These are phyloP conservation scores for Annulohypoxylon maeteangense DNA, from an alignment of 495 filamentous ascomycete species.

Conservation along the genomic window DNA sequence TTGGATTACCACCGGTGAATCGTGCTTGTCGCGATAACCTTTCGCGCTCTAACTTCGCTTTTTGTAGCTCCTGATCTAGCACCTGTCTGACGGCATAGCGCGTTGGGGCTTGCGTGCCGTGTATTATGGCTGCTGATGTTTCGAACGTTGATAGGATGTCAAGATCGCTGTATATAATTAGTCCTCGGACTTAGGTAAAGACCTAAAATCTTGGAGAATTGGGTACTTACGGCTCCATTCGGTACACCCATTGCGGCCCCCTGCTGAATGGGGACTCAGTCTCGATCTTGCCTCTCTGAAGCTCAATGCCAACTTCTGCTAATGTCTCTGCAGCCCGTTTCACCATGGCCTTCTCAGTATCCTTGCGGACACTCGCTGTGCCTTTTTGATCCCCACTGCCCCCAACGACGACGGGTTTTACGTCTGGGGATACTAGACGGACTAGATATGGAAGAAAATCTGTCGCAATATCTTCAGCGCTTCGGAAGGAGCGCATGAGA, in stretches of 20 bases:
- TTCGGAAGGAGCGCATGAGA: slow-evolving; percentile 79
- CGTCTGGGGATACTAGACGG: slow-evolving; percentile 83
- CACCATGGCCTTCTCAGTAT: slow-evolving; percentile 83
- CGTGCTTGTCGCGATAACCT: slow-evolving; percentile 66
- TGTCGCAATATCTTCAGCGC: slow-evolving; percentile 74
- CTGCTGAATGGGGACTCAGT: slow-evolving; percentile 57
- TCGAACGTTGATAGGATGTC: slow-evolving; percentile 74
- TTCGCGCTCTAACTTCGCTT: slow-evolving; percentile 69
- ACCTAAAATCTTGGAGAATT: background rate
- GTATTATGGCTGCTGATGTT: slow-evolving; percentile 60
- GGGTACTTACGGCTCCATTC: slow-evolving; percentile 89
- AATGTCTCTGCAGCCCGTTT: slow-evolving; percentile 81
- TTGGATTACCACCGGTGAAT: slow-evolving; percentile 56
- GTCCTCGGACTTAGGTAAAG: background rate
- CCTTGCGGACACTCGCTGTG: slow-evolving; percentile 85
- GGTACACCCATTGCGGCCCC: slow-evolving; percentile 79
- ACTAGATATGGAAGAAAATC: slow-evolving; percentile 87
- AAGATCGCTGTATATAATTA: slow-evolving; percentile 53
- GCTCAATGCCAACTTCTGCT: slow-evolving; percentile 78
- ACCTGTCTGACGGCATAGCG: slow-evolving; percentile 92
- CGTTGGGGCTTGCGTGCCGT: slow-evolving; percentile 69
- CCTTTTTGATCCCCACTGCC: slow-evolving; percentile 70
- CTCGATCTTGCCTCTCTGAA: slow-evolving; percentile 85
- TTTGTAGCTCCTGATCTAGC: slow-evolving; percentile 86
- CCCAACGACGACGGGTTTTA: slow-evolving; percentile 91